phyloP scores from a whole-genome alignment of 345 rosid genomes.

The Camelina hispida region DNA sequence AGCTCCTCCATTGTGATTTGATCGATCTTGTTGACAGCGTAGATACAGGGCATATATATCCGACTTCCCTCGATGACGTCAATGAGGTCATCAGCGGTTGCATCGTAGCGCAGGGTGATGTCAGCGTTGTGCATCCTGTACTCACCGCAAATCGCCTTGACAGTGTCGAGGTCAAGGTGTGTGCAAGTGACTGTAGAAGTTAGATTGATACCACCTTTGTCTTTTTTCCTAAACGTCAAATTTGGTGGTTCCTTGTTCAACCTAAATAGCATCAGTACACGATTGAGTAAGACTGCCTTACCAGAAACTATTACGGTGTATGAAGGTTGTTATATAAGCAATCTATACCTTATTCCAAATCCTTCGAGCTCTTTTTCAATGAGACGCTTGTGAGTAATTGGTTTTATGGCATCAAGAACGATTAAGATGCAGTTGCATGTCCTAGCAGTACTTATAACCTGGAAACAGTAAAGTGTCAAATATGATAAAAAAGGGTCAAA shows the following conservation, averaged over 20 bases:
- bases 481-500: not conserved
- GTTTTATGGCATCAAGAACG: constrained; percentile 98
- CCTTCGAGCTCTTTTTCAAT: constrained; percentile 99
- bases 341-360: constrained; percentile 92
- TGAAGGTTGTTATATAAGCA: constrained; percentile 6
- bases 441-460: constrained; percentile 98
- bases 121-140: constrained; percentile 97
- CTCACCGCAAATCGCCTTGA: constrained; percentile 96
- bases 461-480: constrained; percentile 33
- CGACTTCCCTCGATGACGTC: constrained; percentile 99
- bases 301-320: constrained; percentile 4
- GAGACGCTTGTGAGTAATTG: constrained; percentile 97
- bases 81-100: constrained; percentile 98
- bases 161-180: constrained; percentile 94
- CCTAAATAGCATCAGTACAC: constrained; percentile 52
- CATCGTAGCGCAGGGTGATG: constrained; percentile 90
- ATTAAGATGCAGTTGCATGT: constrained; percentile 94
- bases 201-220: constrained; percentile 94
- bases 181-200: constrained; percentile 84
- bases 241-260: constrained; percentile 99
- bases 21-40: constrained; percentile 92
- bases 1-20: constrained; percentile 95
- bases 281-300: constrained; percentile 4
- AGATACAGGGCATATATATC: constrained; percentile 97
- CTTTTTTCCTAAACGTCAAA: constrained; percentile 96